Conservation (phyloP, 257 asterid genomes). For the Cruciata laevipes region DNA sequence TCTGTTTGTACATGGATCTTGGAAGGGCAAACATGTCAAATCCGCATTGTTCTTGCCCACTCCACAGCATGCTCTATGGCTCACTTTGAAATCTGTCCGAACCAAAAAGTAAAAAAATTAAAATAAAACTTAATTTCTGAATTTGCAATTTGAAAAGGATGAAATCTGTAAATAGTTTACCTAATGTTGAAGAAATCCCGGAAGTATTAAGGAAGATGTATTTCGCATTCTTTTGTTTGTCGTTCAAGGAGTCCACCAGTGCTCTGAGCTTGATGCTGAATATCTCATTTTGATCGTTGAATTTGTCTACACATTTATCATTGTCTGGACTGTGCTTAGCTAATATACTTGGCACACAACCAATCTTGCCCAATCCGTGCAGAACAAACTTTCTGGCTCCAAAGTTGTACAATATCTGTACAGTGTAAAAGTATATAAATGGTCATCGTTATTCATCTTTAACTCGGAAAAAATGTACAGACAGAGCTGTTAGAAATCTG, state of each 20-base stretch:
- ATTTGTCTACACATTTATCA: slow-evolving; percentile 52
- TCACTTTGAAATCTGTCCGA: slow-evolving; percentile 30
- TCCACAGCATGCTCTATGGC: slow-evolving; percentile 35
- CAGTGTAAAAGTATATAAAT: neutral
- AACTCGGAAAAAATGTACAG: neutral
- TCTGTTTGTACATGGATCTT: slow-evolving; percentile 31
- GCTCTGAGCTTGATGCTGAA: slow-evolving; percentile 52
- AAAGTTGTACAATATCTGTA: slow-evolving; percentile 41
- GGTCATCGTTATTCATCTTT: neutral
- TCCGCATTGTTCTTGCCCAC: slow-evolving; percentile 15
- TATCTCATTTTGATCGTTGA: slow-evolving; percentile 56
- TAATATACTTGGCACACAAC: slow-evolving; percentile 83
- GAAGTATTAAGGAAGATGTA: slow-evolving; percentile 65
- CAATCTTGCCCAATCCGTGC: slow-evolving; percentile 73
- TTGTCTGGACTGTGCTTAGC: slow-evolving; percentile 91
- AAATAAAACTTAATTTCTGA: neutral
- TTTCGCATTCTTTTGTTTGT: slow-evolving; percentile 42
- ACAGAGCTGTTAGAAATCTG: too few relatives aligned
- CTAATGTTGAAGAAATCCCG: slow-evolving; percentile 61
- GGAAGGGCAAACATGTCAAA: slow-evolving; percentile 20
- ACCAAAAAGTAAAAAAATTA: neutral
- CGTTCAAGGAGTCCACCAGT: slow-evolving; percentile 61
- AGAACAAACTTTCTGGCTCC: slow-evolving; percentile 75
- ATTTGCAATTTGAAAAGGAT: neutral
- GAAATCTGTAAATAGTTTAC: slow-evolving; percentile 22